Percentiles rank a stretch among this genome's conserved stretches.
Evolutionary conservation across 345 rosid species (phyloP).

Genomic region (Combretum micranthum): DNA sequence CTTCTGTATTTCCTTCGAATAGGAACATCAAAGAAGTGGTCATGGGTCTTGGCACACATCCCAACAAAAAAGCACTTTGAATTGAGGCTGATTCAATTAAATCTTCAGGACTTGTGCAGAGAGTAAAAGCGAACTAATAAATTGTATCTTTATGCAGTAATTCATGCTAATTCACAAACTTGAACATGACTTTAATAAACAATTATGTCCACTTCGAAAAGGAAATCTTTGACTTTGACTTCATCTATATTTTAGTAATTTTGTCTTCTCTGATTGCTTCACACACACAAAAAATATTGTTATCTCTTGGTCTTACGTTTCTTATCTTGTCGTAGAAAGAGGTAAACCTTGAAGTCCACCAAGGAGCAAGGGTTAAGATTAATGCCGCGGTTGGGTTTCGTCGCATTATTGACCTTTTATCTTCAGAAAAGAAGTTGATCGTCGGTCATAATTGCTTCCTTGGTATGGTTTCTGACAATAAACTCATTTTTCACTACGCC

Average conservation of each 20-base stretch:
- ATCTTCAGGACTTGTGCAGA: too few relatives aligned
- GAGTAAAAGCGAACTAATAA: too few relatives aligned
- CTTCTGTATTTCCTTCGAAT: too few relatives aligned
- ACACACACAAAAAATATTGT: neutral
- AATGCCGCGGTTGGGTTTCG: constrained; percentile 74
- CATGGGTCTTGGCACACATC: too few relatives aligned
- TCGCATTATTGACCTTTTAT: constrained; percentile 80
- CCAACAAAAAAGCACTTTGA: too few relatives aligned
- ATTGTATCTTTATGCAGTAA: too few relatives aligned
- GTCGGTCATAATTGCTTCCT: constrained; percentile 94
- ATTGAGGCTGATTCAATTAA: too few relatives aligned
- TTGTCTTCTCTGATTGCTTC: neutral
- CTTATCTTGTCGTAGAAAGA: constrained; percentile 43
- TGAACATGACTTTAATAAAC: too few relatives aligned
- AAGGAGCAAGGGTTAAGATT: constrained; percentile 48
- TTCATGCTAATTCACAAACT: too few relatives aligned
- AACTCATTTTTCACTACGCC: neutral
- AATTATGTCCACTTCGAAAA: too few relatives aligned
- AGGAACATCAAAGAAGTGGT: too few relatives aligned
- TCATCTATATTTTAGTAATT: neutral
- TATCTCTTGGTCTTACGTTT: neutral
- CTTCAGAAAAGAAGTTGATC: constrained; percentile 73
- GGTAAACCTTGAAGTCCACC: constrained; percentile 48
- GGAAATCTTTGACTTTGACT: too few relatives aligned
- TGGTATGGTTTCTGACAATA: constrained; percentile 34